Conservation (phyloP, 768 basidiomycete genomes). For the Albatrellus ellisii region DNA sequence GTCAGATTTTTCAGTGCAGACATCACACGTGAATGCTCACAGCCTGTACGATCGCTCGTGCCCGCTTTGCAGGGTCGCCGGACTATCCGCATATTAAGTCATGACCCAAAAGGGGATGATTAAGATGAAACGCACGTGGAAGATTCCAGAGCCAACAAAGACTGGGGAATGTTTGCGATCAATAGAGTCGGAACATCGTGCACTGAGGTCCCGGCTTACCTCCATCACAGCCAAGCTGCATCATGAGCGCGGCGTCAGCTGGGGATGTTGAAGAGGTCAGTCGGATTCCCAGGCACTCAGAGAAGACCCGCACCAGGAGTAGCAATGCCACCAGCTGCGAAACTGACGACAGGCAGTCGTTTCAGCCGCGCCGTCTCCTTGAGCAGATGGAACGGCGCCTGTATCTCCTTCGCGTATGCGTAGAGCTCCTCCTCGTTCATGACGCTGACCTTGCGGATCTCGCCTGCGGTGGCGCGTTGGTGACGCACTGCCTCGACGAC, state of each 20-base stretch:
- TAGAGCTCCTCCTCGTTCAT: constrained; percentile 97
- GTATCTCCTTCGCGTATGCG: constrained; percentile 81
- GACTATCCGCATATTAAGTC: no score
- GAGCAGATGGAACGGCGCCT: constrained; percentile 88
- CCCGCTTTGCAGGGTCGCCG: constrained; percentile 86
- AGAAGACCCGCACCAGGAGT: constrained; percentile 53
- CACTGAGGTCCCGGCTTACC: constrained; percentile 29
- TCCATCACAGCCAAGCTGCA: constrained; percentile 96
- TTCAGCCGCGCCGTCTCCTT: constrained; percentile 94
- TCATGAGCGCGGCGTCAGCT: constrained; percentile 97
- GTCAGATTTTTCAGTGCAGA: constrained; percentile 3
- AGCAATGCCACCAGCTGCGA: constrained; percentile 90
- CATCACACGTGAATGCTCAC: constrained; percentile 33
- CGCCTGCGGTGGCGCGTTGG: constrained; percentile 67
- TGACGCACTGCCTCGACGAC: constrained; percentile 93
- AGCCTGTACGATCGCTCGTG: constrained; percentile 92
- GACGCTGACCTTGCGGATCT: constrained; percentile 73
- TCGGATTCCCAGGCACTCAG: constrained; percentile 2
- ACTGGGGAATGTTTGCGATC: constrained; percentile 32
- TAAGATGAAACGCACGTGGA: constrained; percentile 48
- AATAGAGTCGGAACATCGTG: not conserved
- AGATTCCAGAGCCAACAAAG: constrained; percentile 96
- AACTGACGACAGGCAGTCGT: constrained; percentile 90
- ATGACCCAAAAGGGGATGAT: no score
- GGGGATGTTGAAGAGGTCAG: not conserved